A percentile compares a stretch with the other conserved stretches of the same genome.
Evolutionary conservation across 179 eudicot species (phyloP).

Genomic region (Camellia oleifera): DNA sequence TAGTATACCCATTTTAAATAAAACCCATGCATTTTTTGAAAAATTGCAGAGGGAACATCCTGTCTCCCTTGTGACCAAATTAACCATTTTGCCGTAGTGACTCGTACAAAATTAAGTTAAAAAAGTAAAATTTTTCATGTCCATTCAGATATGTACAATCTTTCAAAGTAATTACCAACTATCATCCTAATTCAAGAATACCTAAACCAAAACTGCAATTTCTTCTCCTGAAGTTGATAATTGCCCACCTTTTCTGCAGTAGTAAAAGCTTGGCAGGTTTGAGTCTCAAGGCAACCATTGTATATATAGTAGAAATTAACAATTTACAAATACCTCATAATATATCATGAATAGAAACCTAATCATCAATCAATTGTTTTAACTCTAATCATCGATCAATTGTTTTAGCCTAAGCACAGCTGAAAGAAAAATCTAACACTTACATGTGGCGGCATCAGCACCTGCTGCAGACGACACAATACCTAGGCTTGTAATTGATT

Average conservation of each 20-base stretch:
- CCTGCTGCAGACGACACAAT: constrained; percentile 87
- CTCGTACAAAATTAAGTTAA: background rate
- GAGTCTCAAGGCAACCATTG: background rate
- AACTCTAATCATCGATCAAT: too few relatives aligned
- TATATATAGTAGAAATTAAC: background rate
- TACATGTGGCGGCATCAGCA: constrained; percentile 81
- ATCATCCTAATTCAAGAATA: too few relatives aligned
- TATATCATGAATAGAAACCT: background rate
- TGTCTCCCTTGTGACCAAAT: background rate
- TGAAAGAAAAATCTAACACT: constrained; percentile 18
- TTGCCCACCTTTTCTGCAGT: background rate
- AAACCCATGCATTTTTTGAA: background rate
- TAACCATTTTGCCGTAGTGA: background rate
- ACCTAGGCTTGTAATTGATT: constrained; percentile 77
- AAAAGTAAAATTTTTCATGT: background rate
- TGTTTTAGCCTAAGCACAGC: constrained; percentile 1
- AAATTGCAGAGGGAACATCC: background rate
- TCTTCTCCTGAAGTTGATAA: constrained; percentile 7
- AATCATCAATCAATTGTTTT: background rate
- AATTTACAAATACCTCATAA: background rate
- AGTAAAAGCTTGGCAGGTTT: background rate
- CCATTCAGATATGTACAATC: too few relatives aligned
- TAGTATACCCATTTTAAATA: background rate
- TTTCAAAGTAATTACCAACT: too few relatives aligned
- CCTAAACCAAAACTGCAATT: background rate